Percentiles rank a stretch among this genome's conserved stretches.
Conservation (phyloP, 768 basidiomycete genomes). For the Hypholoma fasciculare region DNA sequence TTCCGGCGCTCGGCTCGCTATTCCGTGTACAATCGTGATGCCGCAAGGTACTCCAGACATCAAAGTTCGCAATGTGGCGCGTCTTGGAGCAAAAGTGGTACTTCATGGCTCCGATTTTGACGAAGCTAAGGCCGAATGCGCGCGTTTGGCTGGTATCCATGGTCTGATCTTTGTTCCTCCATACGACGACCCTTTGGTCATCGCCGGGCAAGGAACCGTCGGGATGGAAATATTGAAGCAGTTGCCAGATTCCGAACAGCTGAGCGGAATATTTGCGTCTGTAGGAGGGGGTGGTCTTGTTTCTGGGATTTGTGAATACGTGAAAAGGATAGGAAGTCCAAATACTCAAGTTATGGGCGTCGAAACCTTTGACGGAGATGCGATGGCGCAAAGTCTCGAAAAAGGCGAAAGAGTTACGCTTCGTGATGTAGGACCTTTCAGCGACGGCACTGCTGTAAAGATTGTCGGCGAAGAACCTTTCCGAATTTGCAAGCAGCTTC, state of each 20-base stretch:
- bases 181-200: conserved; percentile 95
- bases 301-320: conserved; percentile 88
- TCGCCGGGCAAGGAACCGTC: conserved; percentile 95
- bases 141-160: conserved; percentile 73
- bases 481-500: conserved; percentile 81
- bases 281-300: conserved; percentile 94
- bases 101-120: conserved; percentile 93
- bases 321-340: conserved; percentile 90
- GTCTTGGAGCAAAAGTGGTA: conserved; percentile 93
- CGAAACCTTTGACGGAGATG: conserved; percentile 96
- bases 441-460: conserved; percentile 96
- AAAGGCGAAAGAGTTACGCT: conserved; percentile 83
- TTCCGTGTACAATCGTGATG: conserved; percentile 99
- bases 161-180: conserved; percentile 92
- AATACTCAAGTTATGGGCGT: conserved; percentile 80
- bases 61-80: conserved; percentile 94
- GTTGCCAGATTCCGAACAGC: conserved; percentile 64
- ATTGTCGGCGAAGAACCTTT: conserved; percentile 95
- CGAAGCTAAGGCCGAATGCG: conserved; percentile 93
- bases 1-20: conserved; percentile 82
- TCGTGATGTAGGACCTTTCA: conserved; percentile 92
- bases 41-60: conserved; percentile 92
- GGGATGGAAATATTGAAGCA: conserved; percentile 97
- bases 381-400: conserved; percentile 82
- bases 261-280: conserved; percentile 88